phyloP scores from a whole-genome alignment of 306 rosid genomes.

The Ormosia emarginata region DNA sequence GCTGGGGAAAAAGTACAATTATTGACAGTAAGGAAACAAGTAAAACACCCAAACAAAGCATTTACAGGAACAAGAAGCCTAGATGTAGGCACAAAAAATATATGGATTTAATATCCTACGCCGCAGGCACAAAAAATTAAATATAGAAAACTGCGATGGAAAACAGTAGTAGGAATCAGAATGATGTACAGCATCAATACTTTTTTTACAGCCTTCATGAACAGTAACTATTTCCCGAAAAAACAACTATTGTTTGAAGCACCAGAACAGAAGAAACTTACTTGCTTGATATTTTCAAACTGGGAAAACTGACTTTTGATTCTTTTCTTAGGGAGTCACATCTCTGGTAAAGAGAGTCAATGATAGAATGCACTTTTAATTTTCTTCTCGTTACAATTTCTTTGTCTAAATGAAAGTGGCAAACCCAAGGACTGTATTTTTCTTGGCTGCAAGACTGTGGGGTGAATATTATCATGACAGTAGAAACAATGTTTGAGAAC shows the following conservation, averaged over 20 bases:
- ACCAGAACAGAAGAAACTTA: conserved; percentile 40
- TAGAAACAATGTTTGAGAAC: conserved; percentile 65
- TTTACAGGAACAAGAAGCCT: neutral
- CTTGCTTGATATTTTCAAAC: conserved; percentile 61
- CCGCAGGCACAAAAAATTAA: neutral
- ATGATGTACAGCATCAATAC: neutral
- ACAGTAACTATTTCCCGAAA: neutral
- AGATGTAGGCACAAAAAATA: neutral
- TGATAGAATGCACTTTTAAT: conserved; percentile 53
- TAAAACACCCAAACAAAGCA: neutral
- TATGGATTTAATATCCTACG: neutral
- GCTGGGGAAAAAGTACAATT: neutral
- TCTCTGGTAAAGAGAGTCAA: conserved; percentile 46
- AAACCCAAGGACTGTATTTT: conserved; percentile 76
- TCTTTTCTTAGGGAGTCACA: conserved; percentile 36
- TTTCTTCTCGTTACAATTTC: conserved; percentile 55
- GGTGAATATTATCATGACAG: conserved; percentile 67
- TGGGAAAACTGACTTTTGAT: conserved; percentile 38
- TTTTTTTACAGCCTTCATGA: neutral
- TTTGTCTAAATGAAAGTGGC: conserved; percentile 79
- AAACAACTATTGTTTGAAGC: conserved; percentile 5
- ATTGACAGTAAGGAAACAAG: neutral
- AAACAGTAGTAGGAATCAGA: neutral
- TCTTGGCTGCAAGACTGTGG: conserved; percentile 38
- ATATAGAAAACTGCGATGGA: neutral